Evolutionary conservation across 140 eudicot species (phyloP).

Genomic region (Stevia rebaudiana): DNA sequence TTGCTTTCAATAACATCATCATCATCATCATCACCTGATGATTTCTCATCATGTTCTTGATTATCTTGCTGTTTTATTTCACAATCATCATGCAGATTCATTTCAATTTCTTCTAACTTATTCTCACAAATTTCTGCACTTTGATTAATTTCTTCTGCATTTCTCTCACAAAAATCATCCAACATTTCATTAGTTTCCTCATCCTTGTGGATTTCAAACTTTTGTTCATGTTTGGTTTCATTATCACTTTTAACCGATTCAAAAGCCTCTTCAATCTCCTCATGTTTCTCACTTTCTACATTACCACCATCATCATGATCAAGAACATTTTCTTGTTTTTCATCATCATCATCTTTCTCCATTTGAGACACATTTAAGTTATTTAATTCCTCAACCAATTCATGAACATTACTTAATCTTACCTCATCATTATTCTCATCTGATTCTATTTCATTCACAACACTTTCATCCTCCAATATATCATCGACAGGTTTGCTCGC

Average conservation of each 20-base stretch:
- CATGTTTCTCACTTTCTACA: conserved; percentile 20
- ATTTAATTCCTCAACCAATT: conserved; percentile 11
- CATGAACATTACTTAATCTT: conserved; percentile 16
- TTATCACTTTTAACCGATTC: conserved; percentile 13
- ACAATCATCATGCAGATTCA: conserved; percentile 8
- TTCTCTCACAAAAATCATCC: conserved; percentile 32
- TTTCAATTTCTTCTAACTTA: conserved; percentile 22
- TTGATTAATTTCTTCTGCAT: conserved; percentile 9
- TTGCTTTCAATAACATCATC: conserved; percentile 19
- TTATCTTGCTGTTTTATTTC: conserved; percentile 21
- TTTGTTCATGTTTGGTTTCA: conserved; percentile 18
- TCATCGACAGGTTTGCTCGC: conserved; percentile 1
- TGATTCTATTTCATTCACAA: conserved; percentile 22
- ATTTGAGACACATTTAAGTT: conserved; percentile 17
- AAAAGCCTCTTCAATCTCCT: conserved; percentile 18
- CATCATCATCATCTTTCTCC: conserved; percentile 27
- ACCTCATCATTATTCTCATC: conserved; percentile 8
- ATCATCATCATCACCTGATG: too few relatives aligned
- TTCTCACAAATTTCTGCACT: conserved; percentile 1
- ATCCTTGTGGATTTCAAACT: conserved; percentile 16
- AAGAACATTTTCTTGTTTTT: conserved; percentile 22
- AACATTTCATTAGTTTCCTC: conserved; percentile 21
- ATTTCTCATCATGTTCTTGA: too few relatives aligned
- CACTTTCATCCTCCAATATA: conserved; percentile 10
- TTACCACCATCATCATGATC: conserved; percentile 10